These are phyloP conservation scores for Globisporangium nodosum DNA, from an alignment of 352 stramenopile genomes.

Conservation along the genomic window DNA sequence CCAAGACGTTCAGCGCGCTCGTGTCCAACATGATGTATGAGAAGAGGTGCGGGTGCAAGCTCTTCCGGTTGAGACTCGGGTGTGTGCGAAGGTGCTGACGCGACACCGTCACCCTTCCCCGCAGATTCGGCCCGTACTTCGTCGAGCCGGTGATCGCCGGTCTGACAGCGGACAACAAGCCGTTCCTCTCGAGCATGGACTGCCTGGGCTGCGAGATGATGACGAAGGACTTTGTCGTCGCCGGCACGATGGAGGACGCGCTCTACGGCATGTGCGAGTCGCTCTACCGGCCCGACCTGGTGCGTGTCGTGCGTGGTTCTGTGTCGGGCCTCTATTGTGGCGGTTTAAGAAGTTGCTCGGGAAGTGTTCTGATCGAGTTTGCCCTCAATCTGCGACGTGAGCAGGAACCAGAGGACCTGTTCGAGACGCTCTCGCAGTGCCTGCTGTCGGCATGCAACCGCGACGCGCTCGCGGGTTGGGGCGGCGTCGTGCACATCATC, in stretches of 20 bases:
- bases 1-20: constrained; percentile 95
- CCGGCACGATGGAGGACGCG: constrained; percentile 96
- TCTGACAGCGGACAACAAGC: constrained; percentile 92
- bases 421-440: constrained; percentile 98
- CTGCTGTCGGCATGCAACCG: constrained; percentile 97
- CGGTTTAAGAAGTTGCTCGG: too few relatives aligned
- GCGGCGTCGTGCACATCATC: constrained; percentile 98
- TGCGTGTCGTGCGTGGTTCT: constrained; percentile 11
- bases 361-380: too few relatives aligned
- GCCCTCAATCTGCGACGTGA: not conserved
- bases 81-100: too few relatives aligned
- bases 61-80: too few relatives aligned
- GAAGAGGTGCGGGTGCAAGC: constrained; percentile 68
- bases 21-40: constrained; percentile 97
- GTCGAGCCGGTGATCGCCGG: constrained; percentile 97
- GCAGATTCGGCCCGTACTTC: constrained; percentile 98
- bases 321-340: too few relatives aligned
- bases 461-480: constrained; percentile 98
- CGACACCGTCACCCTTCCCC: too few relatives aligned
- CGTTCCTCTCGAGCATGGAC: constrained; percentile 98
- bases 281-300: constrained; percentile 96
- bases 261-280: constrained; percentile 99
- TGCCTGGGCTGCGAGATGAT: constrained; percentile 95
- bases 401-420: constrained; percentile 92
- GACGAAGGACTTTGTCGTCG: constrained; percentile 98